phyloP scores from a whole-genome alignment of 2,329 filamentous ascomycete species.

The Pyrenochaeta sp. region DNA sequence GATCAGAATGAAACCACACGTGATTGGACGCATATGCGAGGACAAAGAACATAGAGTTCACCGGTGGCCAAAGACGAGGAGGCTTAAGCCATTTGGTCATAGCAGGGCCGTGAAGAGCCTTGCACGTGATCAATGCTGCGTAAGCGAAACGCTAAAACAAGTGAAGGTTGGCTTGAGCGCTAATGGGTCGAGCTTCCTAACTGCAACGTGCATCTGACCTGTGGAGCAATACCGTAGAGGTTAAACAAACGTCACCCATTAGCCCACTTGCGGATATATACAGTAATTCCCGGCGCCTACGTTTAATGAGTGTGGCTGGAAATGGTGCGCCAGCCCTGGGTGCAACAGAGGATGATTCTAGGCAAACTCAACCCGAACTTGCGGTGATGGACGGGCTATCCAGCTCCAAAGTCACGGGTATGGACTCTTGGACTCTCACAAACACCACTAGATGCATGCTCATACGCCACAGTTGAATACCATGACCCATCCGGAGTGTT shows the following conservation, averaged over 20 bases:
- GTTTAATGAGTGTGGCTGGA: conserved; percentile 48
- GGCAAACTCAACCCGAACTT: conserved; percentile 36
- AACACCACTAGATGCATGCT: conserved; percentile 17
- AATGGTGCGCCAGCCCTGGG: conserved; percentile 49
- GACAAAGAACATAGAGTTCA: not conserved
- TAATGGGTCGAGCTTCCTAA: conserved; percentile 21
- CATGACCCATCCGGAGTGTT: conserved; percentile 92
- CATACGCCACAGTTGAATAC: conserved; percentile 78
- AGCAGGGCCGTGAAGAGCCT: not conserved
- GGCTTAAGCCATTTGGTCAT: conserved; percentile 8
- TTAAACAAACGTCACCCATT: conserved; percentile 26
- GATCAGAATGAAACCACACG: not conserved
- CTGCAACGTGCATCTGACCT: conserved; percentile 32
- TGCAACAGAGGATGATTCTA: conserved; percentile 46
- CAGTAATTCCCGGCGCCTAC: conserved; percentile 13
- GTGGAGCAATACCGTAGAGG: conserved; percentile 25
- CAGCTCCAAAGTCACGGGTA: conserved; percentile 63
- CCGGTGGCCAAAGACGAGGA: conserved; percentile 1
- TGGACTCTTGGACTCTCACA: conserved; percentile 14
- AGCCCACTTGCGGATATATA: conserved; percentile 9
- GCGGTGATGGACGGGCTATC: conserved; percentile 52
- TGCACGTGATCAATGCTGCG: conserved; percentile 15
- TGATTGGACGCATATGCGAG: conserved; percentile 4
- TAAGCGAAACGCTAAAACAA: conserved; percentile 16
- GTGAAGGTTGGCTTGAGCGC: conserved; percentile 11